Base-by-base conservation (phyloP, 2,329 filamentous ascomycete genomes). In the Trichoderma koningii region DNA sequence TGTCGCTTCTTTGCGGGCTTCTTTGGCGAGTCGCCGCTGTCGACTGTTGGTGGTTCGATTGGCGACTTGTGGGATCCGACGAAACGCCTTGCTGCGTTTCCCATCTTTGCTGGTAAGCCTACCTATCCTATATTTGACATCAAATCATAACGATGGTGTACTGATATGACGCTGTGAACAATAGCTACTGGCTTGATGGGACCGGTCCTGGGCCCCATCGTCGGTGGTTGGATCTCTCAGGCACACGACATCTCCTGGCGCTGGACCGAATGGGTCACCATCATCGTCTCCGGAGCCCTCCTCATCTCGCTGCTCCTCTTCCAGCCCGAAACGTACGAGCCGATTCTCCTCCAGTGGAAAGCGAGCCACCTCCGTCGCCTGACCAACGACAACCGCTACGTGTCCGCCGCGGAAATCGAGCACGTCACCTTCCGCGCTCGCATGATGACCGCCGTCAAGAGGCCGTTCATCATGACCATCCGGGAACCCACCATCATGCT, bases 1-100 rank as follows among this genome's bases (percentile, higher is more conserved):
- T 62, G 59, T n/a, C 59, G 59, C 26, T 62, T 62, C 41, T 62
- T 62, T 53, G 59, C 59, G n/a, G 59, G 59, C 2, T 62, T 62
- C 26, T 62, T 62, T 62, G 59, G 59, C 14, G 59, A 62, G 50
- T 62, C 59, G 10, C 59, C 59, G 2, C 6, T 62, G 26, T 45
- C 59, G 7, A 62, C 59, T 38, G 48, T 62, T 15, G 59, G 59
- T 3, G 59, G 59, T 23, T 53, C 59, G 9, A 62, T 62, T 15
- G 52, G 59, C 5, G 59, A 62, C 15, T 9, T 62, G 38, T 62
- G 59, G 59, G 23, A 53, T 62, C 59, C 59, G 0, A 26, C 53
- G 59, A 47, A 47, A 41, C 59, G 59, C 12, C 21, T 62, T n/a
- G 34, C 47, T 53, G 59, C 59, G 9, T 62, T 62, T 15, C 59